Base-by-base conservation (phyloP, 2,329 filamentous ascomycete species). In the Colletotrichum coccodes region DNA sequence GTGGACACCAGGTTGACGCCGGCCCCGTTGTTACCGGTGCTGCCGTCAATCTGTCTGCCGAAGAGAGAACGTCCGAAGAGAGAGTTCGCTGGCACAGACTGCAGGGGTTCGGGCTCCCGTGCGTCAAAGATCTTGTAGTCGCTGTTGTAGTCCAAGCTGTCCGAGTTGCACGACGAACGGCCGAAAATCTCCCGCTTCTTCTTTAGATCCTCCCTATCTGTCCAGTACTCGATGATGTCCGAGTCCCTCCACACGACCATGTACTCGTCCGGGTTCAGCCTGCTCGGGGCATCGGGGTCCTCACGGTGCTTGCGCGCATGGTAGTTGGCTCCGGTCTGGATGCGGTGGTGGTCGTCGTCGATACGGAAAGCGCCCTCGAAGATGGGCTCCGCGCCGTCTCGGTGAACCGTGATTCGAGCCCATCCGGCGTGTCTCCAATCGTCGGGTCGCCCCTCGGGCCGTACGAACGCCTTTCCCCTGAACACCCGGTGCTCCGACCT, bases 171-270 rank as follows among this genome's bases (percentile, higher is more conserved):
- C 6, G 86, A 84, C 7, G 84, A 80, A 18, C 79, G 79, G 34
- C 79, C 76, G 46, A 77, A 74, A 9, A 81, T 68, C 61, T 83
- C 84, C 70, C 93, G 88, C 80, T 90, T 92, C 73, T 40, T 56
- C 23, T 60, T 60, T 14, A 96, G 79, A 71, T 95, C 91, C 26
- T 83, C 80, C 62, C 87, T 87, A 42, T 81, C 79, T n/a, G 76
- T 76, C 70, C 75, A 76, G 67, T 77, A 74, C 21, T 78, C 74
- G 36, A 83, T 78, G 75, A 98, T 89, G 78, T 99, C 96, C 32
- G 94, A 97, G 77, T 98, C 95, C 72, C 95, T 89, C 87, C 94
- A 98, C 1, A 98, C 87, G 40, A 98, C 86, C 95, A 99, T 96
- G 76, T 89, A 92, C 70, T 97, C 93, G 36, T 90, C 87, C 5